phyloP scores from a whole-genome alignment of 768 basidiomycete genomes.

The Tremella mesenterica region DNA sequence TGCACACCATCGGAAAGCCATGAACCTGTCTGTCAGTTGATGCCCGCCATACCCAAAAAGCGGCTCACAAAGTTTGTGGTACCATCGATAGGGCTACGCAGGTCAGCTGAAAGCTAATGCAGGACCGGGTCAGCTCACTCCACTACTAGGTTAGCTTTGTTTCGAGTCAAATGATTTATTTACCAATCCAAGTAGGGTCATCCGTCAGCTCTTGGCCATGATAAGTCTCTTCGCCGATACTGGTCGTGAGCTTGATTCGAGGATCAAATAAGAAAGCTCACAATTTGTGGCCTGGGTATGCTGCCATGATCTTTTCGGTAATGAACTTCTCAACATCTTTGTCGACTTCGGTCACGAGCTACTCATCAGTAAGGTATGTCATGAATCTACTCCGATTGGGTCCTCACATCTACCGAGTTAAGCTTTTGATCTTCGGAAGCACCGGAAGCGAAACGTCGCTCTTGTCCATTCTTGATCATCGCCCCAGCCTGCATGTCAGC shows the following conservation, averaged over 20 bases:
- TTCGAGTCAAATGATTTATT: conserved; percentile 46
- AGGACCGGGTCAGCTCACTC: conserved; percentile 6
- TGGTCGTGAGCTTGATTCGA: conserved; percentile 36
- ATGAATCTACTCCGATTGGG: background rate
- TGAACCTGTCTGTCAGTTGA: conserved; percentile 20
- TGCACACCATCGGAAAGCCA: conserved; percentile 70
- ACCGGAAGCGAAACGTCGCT: conserved; percentile 48
- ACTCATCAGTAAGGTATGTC: background rate
- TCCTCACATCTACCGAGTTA: conserved; percentile 68
- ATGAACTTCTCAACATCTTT: conserved; percentile 81
- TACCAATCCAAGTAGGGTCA: conserved; percentile 88
- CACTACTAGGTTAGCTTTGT: conserved; percentile 6
- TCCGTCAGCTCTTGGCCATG: conserved; percentile 59
- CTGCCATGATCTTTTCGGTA: conserved; percentile 55
- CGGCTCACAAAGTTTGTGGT: conserved; percentile 40
- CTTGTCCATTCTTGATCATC: conserved; percentile 56
- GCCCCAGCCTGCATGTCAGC: conserved; percentile 24
- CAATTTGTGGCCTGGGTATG: conserved; percentile 76
- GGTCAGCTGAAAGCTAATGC: background rate
- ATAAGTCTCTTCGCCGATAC: conserved; percentile 91
- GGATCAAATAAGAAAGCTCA: conserved; percentile 49
- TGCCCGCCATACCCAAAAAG: background rate
- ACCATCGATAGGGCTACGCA: conserved; percentile 33
- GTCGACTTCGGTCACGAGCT: conserved; percentile 88
- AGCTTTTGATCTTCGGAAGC: conserved; percentile 66